These are phyloP conservation scores for Seminavis robusta DNA, from an alignment of 108 stramenopile genomes.

Conservation along the genomic window DNA sequence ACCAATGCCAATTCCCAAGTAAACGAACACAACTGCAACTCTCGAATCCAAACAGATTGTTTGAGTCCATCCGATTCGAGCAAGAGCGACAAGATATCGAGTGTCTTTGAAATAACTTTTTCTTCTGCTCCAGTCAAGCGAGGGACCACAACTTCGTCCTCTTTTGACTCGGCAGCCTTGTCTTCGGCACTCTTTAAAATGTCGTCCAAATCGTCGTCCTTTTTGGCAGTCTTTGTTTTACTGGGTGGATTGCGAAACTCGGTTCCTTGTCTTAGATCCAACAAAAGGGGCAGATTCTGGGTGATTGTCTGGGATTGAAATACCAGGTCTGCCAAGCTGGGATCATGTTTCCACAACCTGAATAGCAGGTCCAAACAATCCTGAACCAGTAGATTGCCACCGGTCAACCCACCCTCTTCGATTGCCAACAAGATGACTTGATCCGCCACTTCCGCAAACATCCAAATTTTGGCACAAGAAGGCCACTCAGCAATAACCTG, in stretches of 20 bases:
- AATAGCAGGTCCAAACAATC: conserved; percentile 58
- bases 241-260: conserved; percentile 28
- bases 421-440: conserved; percentile 47
- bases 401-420: conserved; percentile 38
- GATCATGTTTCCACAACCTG: conserved; percentile 40
- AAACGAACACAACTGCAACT: conserved; percentile 29
- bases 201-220: conserved; percentile 73
- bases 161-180: not conserved
- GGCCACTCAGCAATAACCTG: conserved; percentile 39
- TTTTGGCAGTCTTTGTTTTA: conserved; percentile 9
- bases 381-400: conserved; percentile 36
- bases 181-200: conserved; percentile 28
- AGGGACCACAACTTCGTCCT: conserved; percentile 18
- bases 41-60: conserved; percentile 48
- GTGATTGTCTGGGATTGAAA: conserved; percentile 48
- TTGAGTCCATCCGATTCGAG: conserved; percentile 43
- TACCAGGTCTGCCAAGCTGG: conserved; percentile 35
- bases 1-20: conserved; percentile 68
- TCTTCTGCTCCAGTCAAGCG: conserved; percentile 33
- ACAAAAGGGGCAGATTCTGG: conserved; percentile 46
- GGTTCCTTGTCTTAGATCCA: conserved; percentile 64
- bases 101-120: conserved; percentile 32
- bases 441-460: conserved; percentile 64
- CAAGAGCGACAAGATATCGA: conserved; percentile 48
- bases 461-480: conserved; percentile 60